Evolutionary conservation across 306 rosid genomes (phyloP), one percentile per base, ranked within the genome.

Genomic region (Crotalaria pallida): DNA sequence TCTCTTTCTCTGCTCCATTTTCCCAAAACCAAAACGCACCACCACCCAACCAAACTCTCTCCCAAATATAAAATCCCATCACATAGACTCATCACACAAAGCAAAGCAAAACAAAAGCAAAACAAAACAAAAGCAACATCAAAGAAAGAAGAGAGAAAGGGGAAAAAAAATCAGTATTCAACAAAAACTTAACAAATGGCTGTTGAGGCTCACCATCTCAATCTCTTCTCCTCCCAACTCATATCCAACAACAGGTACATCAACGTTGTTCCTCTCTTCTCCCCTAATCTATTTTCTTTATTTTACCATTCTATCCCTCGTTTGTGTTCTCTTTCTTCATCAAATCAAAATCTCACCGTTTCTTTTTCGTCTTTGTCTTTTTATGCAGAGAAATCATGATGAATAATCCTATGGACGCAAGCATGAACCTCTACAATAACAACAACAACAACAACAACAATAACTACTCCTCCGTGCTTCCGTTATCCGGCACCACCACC

Each of bases 191-290:
- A 31, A 23, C 78, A 31, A 27, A 87, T 89, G 96, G 93, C 96
- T 31, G 87, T 92, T 23, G 88, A 89, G 69, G 88, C 97, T 79
- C 82, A 74, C 36, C 91, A 81, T 57, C 87, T 87, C 55, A 87
- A 77, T 76, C 82, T 84, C 77, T 87, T 85, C 69, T 77, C 78
- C 47, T 67, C 93, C 33, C 96, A 91, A 67, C 81, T 85, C 64
- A 23, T 71, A n/a, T 16, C 56, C 73, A n/a, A n/a, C 77, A 87
- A 79, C 75, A 63, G 96, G 97, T 92, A 71, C 51, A 11, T 4
- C n/a, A n/a, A n/a, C n/a, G n/a, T n/a, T n/a, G n/a, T n/a, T n/a
- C 1, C 7, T 2, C 1, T 7, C 6, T 29, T 6, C 7, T 49
- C 7, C 1, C n/a, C n/a, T n/a, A n/a, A 3, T 1, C 6, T 11